Base-by-base conservation (phyloP, 768 basidiomycete genomes). In the Ramaria sp. region DNA sequence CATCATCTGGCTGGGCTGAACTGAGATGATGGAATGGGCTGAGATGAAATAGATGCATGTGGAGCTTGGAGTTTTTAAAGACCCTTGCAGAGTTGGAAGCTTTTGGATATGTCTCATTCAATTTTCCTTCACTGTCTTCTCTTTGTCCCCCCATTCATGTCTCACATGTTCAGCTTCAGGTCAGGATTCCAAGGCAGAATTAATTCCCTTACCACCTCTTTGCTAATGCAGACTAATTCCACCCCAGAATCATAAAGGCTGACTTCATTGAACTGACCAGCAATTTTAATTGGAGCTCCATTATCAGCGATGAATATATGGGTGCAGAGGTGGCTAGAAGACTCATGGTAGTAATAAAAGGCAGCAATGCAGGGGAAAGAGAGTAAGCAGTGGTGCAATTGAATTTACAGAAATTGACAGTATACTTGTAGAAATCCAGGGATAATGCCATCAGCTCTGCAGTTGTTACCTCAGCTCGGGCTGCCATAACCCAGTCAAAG, bases 191-290 rank as follows among this genome's bases (percentile, higher is more conserved):
- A 47, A 11, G 43, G 30, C 10, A 57, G 22, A n/a, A n/a, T 19
- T 13, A 57, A 6, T 13, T 57, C 55, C 33, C 37, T 57, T 34
- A 30, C 45, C 7, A 45, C 47, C 7, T 37, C 33, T 4, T 12
- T 39, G 27, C 46, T 57, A 9, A 57, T 50, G 13, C 55, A 57
- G 1, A 57, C 55, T 15, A 57, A 45, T 15, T 46, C 42, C 49
- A 46, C 45, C n/a, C n/a, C 7, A 10, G 46, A 19, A 31, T 57
- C 31, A 49, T 57, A 57, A 10, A 57, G 45, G 1, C 46, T 46
- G 1, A 30, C 37, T 7, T 47, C 55, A 20, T 7, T 13, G 34
- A 30, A 38, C 24, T 47, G 3, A 49, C 55, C 55, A 19, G 20
- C 30, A 10, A 49, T 12, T 13, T 34, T 19, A 4, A 57, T 17